Conservation (phyloP, 306 rosid species). For the Betula pendula region DNA sequence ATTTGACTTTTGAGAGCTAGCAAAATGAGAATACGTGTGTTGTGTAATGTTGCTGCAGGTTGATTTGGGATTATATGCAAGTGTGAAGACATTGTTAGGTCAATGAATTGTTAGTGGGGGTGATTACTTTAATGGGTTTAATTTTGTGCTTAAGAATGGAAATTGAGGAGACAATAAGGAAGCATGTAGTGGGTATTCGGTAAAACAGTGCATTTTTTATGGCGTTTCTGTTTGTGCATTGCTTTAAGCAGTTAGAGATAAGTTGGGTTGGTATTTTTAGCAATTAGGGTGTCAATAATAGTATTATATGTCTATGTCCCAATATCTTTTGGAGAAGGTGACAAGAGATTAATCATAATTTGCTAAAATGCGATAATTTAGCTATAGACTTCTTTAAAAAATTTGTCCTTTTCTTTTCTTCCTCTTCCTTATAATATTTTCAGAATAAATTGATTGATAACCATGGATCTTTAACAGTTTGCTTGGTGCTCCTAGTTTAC, state of each 20-base stretch:
- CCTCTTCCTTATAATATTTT: neutral
- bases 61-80: neutral
- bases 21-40: neutral
- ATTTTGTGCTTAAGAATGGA: neutral
- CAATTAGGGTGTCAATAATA: too few species aligned
- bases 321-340: too few species aligned
- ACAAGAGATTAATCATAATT: too few species aligned
- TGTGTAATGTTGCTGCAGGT: neutral
- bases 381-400: neutral
- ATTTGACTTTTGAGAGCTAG: neutral
- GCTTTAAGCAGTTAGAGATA: neutral
- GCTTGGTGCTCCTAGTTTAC: neutral
- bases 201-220: neutral
- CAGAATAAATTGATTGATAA: neutral
- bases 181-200: neutral
- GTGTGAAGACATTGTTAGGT: neutral
- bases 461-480: neutral
- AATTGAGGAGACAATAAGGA: neutral
- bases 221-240: neutral
- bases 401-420: neutral
- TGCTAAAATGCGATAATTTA: neutral
- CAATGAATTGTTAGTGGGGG: neutral
- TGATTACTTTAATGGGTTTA: neutral
- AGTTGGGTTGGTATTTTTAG: neutral
- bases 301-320: too few species aligned